Percentiles rank a stretch among this genome's conserved stretches.
Evolutionary conservation across 495 filamentous ascomycete genomes (phyloP).

Genomic region (Aspergillus baeticus): DNA sequence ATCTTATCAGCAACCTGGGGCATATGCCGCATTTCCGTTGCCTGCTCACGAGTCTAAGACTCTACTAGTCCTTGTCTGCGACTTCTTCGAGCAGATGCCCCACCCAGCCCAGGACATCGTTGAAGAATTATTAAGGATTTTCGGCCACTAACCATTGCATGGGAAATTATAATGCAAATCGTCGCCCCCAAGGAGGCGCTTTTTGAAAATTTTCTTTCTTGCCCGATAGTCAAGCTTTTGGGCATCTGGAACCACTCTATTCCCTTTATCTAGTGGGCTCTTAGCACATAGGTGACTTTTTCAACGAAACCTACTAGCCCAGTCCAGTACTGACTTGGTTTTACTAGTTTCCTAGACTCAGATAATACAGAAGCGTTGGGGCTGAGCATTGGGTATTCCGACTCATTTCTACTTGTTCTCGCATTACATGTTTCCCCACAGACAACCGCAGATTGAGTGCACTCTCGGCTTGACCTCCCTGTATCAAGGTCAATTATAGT

Average conservation of each 20-base stretch:
- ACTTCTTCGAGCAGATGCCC: slow-evolving; percentile 2
- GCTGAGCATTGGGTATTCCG: neutral
- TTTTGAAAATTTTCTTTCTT: slow-evolving; percentile 7
- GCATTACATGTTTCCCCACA: neutral
- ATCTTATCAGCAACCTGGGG: neutral
- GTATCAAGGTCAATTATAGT: neutral
- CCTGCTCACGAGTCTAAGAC: neutral
- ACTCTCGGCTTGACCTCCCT: neutral
- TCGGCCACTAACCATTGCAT: slow-evolving; percentile 6
- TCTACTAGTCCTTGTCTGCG: neutral
- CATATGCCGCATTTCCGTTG: neutral
- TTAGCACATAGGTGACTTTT: neutral
- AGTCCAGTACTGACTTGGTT: neutral
- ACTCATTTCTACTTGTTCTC: neutral
- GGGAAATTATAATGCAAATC: slow-evolving; percentile 15
- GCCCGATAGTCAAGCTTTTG: slow-evolving; percentile 1
- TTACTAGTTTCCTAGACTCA: neutral
- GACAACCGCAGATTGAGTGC: neutral
- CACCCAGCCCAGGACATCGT: slow-evolving; percentile 9
- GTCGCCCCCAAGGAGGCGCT: neutral
- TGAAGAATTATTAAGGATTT: slow-evolving; percentile 7
- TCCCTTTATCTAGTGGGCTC: neutral
- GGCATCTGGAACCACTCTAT: neutral
- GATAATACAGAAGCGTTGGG: neutral
- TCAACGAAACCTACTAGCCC: neutral